Evolutionary conservation across 805 yeast species (phyloP), one percentile per base, ranked within the genome.

Genomic region (Kluyveromyces aestuarii): DNA sequence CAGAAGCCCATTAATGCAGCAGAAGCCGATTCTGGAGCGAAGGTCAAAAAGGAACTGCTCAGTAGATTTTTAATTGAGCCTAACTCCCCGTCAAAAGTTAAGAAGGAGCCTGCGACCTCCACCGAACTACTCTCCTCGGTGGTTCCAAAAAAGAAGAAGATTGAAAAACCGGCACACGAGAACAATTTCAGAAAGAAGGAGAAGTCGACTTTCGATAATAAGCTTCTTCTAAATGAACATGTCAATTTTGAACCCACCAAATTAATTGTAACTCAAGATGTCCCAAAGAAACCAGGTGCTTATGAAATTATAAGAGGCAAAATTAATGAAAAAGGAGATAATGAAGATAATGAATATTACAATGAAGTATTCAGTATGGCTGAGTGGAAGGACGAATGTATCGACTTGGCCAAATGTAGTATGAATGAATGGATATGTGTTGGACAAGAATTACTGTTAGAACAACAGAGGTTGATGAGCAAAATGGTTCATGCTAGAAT

Each of bases 401-500:
- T 56, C 25, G 55, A 58, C 2, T 52, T 60, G n/a, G 59, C 68
- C 0, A 51, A 53, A 8, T 50, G 56, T 48, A 30, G 61, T 0
- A 52, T 69, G 10, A 48, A 52, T 9, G 62, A 66, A 13, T 77
- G 81, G 80, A 51, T 68, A 19, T 43, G 48, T 3, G 53, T 61
- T 18, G 76, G 78, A 0, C 59, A 68, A 7, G 35, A 50, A 2
- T 55, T 75, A 27, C 54, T 58, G 19, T 52, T 55, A 9, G 64
- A 65, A 45, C 72, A 75, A 48, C 59, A 64, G 5, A 48, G 51
- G 1, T 58, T 74, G 18, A 56, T 70, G 37, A 56, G 67, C 27
- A 60, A 62, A 41, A 57, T 74, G 17, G 62, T 74, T 3, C 41
- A 58, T 6, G 62, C 70, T 13, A 66, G 80, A 52, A 57, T 70